Evolutionary conservation across 2,329 filamentous ascomycete species (phyloP), one percentile per base, ranked within the genome.

Genomic region (Graphilbum sp.): DNA sequence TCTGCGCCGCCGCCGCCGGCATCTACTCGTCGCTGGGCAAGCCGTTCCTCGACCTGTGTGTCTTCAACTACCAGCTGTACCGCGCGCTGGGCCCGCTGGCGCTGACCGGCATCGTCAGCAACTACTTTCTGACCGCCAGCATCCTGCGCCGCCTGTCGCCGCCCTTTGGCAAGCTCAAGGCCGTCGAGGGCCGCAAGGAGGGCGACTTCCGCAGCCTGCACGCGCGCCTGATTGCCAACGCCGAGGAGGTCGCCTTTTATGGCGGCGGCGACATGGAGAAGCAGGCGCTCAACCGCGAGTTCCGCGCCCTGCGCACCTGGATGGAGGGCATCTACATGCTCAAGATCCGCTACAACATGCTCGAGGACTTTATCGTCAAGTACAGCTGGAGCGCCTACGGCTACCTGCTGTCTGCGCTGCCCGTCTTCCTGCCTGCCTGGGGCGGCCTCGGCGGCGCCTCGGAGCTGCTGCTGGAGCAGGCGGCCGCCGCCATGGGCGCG

Each of bases 351-450:
- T 98, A 98, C 63, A 98, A 96, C 55, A 98, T 98, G 64, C 75
- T 98, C 1, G 90, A 98, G 54, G 90, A 98, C 55, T 94, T 98
- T 51, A 85, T 98, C 35, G 64, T 98, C 42, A 98, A 98, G 56
- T 98, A 98, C 55, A 90, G 85, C 46, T 98, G 90, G 90, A 96
- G 87, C 45, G 90, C 90, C 0, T 94, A 95, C 52, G 90, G 90
- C 27, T 98, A 98, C 52, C 69, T 96, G 27, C 69, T 98, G 40
- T 90, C 88, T 1, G 92, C 88, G 3, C 66, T 98, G 11, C 90
- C 90, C 0, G 79, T 96, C 35, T 98, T 96, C 60, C 66, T 98
- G 16, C 90, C 90, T 0, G 83, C 85, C 1, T 94, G 90, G 85
- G 87, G 86, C 39, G 88, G 90, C 23, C 59, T 88, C 25, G 84